These are phyloP conservation scores for Trifolium pratense DNA, from an alignment of 306 rosid species.

Conservation along the genomic window DNA sequence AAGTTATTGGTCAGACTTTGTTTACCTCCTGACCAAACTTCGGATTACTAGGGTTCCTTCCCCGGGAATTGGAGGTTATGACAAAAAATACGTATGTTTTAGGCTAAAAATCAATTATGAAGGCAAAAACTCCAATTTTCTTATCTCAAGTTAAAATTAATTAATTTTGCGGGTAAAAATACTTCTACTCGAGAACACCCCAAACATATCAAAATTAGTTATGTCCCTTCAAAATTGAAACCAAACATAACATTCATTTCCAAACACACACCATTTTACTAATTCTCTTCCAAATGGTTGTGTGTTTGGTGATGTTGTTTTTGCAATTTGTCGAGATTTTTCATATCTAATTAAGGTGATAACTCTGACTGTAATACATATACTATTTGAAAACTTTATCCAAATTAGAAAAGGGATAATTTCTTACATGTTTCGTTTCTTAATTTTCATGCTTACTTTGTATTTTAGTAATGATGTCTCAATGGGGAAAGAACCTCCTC, in stretches of 20 bases:
- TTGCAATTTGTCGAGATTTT: slow-evolving; percentile 10
- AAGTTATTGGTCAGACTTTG: no score
- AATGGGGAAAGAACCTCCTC: neutral
- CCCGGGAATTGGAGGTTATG: no score
- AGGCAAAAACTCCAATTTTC: neutral
- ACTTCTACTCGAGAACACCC: neutral
- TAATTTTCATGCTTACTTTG: slow-evolving; percentile 9
- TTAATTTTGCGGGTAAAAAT: neutral
- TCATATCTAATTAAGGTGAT: neutral
- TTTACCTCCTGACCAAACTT: no score
- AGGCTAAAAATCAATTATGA: neutral
- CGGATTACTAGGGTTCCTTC: no score
- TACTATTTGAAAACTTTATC: slow-evolving; percentile 12
- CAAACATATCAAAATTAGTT: neutral
- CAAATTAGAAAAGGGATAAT: neutral
- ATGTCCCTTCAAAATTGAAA: neutral
- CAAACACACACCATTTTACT: neutral
- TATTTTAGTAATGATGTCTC: neutral
- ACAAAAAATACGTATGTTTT: no score
- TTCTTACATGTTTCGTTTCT: neutral
- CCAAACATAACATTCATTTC: neutral
- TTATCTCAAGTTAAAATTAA: neutral
- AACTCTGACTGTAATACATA: neutral
- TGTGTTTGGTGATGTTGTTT: slow-evolving; percentile 5
- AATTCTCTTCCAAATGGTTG: neutral